A percentile compares a stretch with the other conserved stretches of the same genome.
Evolutionary conservation across 495 filamentous ascomycete genomes (phyloP).

Genomic region (Lichina pygmaea): DNA sequence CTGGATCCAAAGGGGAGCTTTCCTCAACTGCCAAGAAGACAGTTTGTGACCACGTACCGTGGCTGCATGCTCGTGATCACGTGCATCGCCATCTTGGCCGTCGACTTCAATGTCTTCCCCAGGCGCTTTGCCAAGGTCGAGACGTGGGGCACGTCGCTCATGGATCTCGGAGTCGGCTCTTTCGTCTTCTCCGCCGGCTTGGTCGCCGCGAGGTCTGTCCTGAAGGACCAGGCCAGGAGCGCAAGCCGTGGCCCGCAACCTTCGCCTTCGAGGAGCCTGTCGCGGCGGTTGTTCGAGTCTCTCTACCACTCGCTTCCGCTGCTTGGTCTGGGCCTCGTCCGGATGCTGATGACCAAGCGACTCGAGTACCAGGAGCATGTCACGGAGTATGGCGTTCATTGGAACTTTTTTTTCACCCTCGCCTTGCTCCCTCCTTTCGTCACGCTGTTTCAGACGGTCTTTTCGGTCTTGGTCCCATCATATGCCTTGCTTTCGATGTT

Average conservation of each 20-base stretch:
- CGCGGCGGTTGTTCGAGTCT: conserved; percentile 28
- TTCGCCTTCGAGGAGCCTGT: conserved; percentile 14
- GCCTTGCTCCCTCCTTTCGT: conserved; percentile 73
- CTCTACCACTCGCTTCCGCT: conserved; percentile 62
- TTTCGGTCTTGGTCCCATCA: conserved; percentile 29
- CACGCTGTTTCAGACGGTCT: conserved; percentile 49
- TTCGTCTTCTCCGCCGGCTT: conserved; percentile 93
- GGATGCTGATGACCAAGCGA: conserved; percentile 73
- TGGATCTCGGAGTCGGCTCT: conserved; percentile 93
- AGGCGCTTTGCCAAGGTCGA: conserved; percentile 92
- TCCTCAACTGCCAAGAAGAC: conserved; percentile 39
- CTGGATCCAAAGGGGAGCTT: conserved; percentile 2
- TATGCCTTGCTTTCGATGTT: conserved; percentile 44
- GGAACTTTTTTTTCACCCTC: conserved; percentile 99
- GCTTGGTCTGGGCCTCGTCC: conserved; percentile 50
- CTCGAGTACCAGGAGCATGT: conserved; percentile 94
- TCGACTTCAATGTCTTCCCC: conserved; percentile 83
- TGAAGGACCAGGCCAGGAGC: conserved; percentile 26
- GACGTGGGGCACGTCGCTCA: conserved; percentile 91
- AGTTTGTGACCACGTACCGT: conserved; percentile 77
- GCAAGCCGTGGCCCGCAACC: conserved; percentile 3
- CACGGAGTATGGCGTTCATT: conserved; percentile 93
- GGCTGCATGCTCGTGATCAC: conserved; percentile 84
- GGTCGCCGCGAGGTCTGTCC: conserved; percentile 66
- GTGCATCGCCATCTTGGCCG: conserved; percentile 80